A percentile compares a stretch with the other conserved stretches of the same genome.
Evolutionary conservation across 306 rosid genomes (phyloP).

Genomic region (Cicer yamashitae): DNA sequence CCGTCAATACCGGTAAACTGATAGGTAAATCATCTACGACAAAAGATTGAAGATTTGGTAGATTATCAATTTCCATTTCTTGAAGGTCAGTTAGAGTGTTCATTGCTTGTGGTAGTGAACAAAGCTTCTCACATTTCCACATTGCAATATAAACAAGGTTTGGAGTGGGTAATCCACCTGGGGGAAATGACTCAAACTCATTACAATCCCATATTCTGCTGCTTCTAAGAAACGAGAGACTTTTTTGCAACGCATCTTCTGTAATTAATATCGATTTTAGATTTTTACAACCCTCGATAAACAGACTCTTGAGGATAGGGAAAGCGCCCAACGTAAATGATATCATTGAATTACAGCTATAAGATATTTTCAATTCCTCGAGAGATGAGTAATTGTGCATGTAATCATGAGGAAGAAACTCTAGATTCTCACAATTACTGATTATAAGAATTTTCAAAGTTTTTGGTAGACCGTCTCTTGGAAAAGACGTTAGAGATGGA

Average conservation of each 20-base stretch:
- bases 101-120: background rate
- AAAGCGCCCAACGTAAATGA: slow-evolving; percentile 10
- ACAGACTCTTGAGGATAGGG: slow-evolving; percentile 2
- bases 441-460: background rate
- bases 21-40: background rate
- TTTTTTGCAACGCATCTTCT: background rate
- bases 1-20: background rate
- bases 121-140: slow-evolving; percentile 25
- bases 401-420: slow-evolving; percentile 15
- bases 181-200: background rate
- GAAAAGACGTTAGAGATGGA: slow-evolving; percentile 12
- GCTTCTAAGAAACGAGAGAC: slow-evolving; percentile 4
- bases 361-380: background rate
- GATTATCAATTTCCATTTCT: background rate
- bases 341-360: background rate
- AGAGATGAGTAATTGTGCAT: slow-evolving; percentile 9
- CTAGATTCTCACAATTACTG: slow-evolving; percentile 1
- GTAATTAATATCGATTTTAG: background rate
- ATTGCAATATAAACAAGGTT: background rate
- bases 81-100: background rate
- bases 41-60: background rate
- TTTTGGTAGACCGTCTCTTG: slow-evolving; percentile 19
- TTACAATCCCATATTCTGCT: background rate
- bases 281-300: background rate
- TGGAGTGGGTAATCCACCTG: background rate